These are phyloP conservation scores for Eimeria maxima DNA, from an alignment of 169 alveolate species.

Conservation along the genomic window DNA sequence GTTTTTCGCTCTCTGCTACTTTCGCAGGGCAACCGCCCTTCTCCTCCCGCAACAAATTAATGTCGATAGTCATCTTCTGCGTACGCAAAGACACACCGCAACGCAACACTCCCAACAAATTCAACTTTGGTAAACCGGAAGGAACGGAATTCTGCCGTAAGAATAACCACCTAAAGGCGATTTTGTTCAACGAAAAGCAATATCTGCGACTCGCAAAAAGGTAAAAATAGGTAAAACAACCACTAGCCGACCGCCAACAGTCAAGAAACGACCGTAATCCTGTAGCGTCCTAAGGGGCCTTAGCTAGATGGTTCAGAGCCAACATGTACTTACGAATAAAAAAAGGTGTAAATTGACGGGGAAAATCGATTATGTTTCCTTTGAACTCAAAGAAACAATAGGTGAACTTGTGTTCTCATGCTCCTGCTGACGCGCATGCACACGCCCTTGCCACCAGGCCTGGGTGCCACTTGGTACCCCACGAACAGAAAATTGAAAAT, in stretches of 20 bases:
- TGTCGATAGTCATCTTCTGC: constrained; percentile 86
- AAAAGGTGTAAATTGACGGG: neutral
- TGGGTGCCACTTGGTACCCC: neutral
- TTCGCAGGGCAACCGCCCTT: constrained; percentile 87
- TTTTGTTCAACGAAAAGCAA: too few relatives aligned
- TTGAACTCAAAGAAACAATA: neutral
- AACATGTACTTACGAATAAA: neutral
- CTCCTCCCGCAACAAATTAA: constrained; percentile 86
- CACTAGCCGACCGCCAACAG: too few relatives aligned
- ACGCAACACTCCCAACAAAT: neutral
- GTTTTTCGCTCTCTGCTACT: constrained; percentile 84
- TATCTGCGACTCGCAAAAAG: neutral
- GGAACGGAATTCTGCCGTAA: neutral
- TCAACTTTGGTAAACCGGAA: neutral
- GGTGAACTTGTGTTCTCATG: neutral
- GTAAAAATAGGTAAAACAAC: too few relatives aligned
- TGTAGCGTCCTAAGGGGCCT: too few relatives aligned
- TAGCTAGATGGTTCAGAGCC: neutral
- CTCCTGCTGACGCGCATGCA: neutral
- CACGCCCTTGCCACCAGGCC: neutral
- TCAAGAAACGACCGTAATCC: too few relatives aligned
- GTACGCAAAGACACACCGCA: neutral
- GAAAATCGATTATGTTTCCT: neutral
- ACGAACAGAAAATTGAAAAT: neutral
- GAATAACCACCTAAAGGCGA: neutral